Base-by-base conservation (phyloP, 495 filamentous ascomycete species). In the Cairneyella variabilis region DNA sequence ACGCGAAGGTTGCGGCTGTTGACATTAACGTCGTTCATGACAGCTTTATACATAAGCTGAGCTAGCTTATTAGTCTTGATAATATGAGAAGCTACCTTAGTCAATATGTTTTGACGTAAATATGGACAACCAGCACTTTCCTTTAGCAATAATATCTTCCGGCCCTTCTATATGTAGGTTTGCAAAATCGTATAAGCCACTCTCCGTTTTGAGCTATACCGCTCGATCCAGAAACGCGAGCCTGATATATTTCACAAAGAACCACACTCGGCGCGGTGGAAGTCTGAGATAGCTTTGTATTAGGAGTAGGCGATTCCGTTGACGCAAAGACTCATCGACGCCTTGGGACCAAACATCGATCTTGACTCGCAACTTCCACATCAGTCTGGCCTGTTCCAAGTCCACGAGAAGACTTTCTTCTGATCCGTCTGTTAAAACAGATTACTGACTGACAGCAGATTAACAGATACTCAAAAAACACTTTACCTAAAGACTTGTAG, bases 271-370 rank as follows among this genome's bases (percentile, higher is more conserved):
- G 0, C 16, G 38, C 7, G 64, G 61, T 20, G 62, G 54, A 27
- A 62, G 57, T 20, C 42, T 37, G 6, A 59, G 37, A 34, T 64
- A 69, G 21, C 52, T 50, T 7, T 52, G 47, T 18, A 50, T 38
- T 17, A 69, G 53, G 6, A 58, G 41, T 12, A 57, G 26, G 3
- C 66, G 60, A 34, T 63, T 64, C 4, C 53, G 48, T 21, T 44
- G 17, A 18, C 50, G 50, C 5, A 53, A 9, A 16, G 17, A 14
- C 41, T 53, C 50, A 30, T 43, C 16, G 9, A 53, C 6, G 17
- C 40, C 40, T 30, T 45, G 11, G n/a, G 50, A 32, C 38, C 38
- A 53, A 36, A 28, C 3, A 26, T 53, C 50, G 21, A 53, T 53
- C 25, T 44, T 53, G 23, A 53, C 30, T 44, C 50, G 50, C 40